Conservation (phyloP, 345 rosid species). For the Sisymbrium irio region DNA sequence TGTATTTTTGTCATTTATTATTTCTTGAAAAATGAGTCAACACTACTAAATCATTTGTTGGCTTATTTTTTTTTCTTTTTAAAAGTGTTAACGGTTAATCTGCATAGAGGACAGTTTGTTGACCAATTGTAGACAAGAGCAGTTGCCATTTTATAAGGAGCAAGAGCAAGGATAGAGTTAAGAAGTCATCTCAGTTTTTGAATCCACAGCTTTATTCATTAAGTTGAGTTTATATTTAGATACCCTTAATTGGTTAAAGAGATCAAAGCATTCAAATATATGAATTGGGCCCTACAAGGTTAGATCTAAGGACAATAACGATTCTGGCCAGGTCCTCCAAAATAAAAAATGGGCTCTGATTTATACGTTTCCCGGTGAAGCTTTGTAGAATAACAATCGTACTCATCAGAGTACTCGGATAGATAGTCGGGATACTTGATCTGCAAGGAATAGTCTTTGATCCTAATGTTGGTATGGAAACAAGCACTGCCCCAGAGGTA, state of each 20-base stretch:
- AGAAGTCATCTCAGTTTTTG: background rate
- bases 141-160: background rate
- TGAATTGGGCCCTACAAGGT: no score
- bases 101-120: background rate
- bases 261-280: no score
- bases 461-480: conserved; percentile 40
- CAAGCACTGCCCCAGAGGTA: conserved; percentile 7
- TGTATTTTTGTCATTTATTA: background rate
- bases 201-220: background rate
- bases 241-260: no score
- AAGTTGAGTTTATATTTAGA: background rate
- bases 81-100: no score
- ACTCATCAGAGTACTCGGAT: conserved; percentile 27
- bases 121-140: background rate
- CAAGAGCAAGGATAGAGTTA: background rate
- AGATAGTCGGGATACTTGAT: conserved; percentile 43
- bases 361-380: conserved; percentile 11
- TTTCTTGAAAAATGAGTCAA: background rate
- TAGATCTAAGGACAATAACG: conserved; percentile 16
- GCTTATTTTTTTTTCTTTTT: no score
- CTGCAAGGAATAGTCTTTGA: conserved; percentile 37
- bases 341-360: conserved; percentile 41
- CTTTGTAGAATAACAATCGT: conserved; percentile 32
- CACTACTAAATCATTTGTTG: background rate
- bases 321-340: conserved; percentile 51